Evolutionary conservation across 164 flowering plant genomes (phyloP).

Genomic region (Chimonanthus praecox): DNA sequence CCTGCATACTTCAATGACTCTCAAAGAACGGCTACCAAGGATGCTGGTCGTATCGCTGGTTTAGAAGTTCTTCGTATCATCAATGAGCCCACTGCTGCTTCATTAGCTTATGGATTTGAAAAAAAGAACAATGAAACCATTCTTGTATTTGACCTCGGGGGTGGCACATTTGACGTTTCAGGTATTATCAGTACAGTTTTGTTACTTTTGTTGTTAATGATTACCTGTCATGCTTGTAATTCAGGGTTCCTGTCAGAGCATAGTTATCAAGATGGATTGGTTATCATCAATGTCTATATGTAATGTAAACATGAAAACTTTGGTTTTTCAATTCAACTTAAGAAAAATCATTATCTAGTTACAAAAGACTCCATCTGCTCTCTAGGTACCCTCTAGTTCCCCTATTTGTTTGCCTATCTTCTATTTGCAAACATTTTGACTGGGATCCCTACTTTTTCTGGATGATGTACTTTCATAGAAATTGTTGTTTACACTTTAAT

Average conservation of each 20-base stretch:
- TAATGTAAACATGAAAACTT: too few relatives aligned
- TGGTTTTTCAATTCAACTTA: too few relatives aligned
- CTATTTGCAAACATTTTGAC: too few relatives aligned
- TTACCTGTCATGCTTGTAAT: not conserved
- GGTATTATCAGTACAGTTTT: slow-evolving; percentile 33
- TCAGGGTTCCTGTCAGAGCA: not conserved
- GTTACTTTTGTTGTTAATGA: not conserved
- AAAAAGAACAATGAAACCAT: slow-evolving; percentile 93
- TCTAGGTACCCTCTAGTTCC: too few relatives aligned
- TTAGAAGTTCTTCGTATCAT: slow-evolving; percentile 86
- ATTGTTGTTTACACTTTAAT: too few relatives aligned
- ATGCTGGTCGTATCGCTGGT: slow-evolving; percentile 97
- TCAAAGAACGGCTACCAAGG: slow-evolving; percentile 95
- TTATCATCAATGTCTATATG: not conserved
- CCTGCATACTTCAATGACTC: slow-evolving; percentile 97
- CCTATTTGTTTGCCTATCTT: too few relatives aligned
- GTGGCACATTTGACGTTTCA: slow-evolving; percentile 96
- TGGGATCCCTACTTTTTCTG: too few relatives aligned
- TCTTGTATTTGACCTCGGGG: slow-evolving; percentile 94
- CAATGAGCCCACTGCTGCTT: slow-evolving; percentile 96
- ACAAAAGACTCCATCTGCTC: too few relatives aligned
- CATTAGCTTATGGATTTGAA: slow-evolving; percentile 94
- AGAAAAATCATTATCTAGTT: too few relatives aligned
- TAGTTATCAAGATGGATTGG: not conserved
- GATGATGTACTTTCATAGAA: too few relatives aligned